A percentile compares a stretch with the other conserved stretches of the same genome.
Evolutionary conservation across 2,329 filamentous ascomycete species (phyloP).

Genomic region (Aureobasidium sp.): DNA sequence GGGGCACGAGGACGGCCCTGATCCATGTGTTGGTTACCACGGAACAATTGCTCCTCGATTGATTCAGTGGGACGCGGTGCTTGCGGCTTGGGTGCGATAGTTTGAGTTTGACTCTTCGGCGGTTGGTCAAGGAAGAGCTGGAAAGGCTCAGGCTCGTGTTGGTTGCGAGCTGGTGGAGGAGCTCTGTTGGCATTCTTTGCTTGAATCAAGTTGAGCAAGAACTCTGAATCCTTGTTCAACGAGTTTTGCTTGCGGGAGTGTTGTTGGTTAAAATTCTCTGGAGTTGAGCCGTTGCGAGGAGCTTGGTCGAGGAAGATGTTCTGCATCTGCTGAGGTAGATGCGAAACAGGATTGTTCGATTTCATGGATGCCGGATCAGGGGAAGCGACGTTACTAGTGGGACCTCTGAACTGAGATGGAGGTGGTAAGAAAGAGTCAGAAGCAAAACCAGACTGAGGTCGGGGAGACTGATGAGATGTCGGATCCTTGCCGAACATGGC

Average conservation of each 20-base stretch:
- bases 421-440: conserved; percentile 5
- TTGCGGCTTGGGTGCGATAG: conserved; percentile 33
- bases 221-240: conserved; percentile 58
- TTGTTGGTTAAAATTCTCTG: conserved; percentile 25
- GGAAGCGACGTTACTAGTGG: conserved; percentile 10
- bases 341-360: conserved; percentile 5
- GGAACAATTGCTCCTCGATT: conserved; percentile 30
- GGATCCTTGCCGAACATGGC: conserved; percentile 14
- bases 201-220: conserved; percentile 77
- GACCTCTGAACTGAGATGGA: conserved; percentile 6
- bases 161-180: conserved; percentile 28
- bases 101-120: conserved; percentile 18
- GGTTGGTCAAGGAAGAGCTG: conserved; percentile 31
- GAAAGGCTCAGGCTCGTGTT: conserved; percentile 29
- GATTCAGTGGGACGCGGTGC: conserved; percentile 27
- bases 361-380: conserved; percentile 6
- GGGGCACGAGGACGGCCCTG: conserved; percentile 22
- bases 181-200: conserved; percentile 33
- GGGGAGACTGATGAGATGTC: conserved; percentile 8
- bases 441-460: conserved; percentile 9
- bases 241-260: conserved; percentile 42
- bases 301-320: conserved; percentile 13
- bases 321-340: conserved; percentile 12
- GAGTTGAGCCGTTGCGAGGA: conserved; percentile 15
- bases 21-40: conserved; percentile 15